These are phyloP conservation scores for Desmodesmus armatus DNA, from an alignment of 139 green algal genomes.

Conservation along the genomic window DNA sequence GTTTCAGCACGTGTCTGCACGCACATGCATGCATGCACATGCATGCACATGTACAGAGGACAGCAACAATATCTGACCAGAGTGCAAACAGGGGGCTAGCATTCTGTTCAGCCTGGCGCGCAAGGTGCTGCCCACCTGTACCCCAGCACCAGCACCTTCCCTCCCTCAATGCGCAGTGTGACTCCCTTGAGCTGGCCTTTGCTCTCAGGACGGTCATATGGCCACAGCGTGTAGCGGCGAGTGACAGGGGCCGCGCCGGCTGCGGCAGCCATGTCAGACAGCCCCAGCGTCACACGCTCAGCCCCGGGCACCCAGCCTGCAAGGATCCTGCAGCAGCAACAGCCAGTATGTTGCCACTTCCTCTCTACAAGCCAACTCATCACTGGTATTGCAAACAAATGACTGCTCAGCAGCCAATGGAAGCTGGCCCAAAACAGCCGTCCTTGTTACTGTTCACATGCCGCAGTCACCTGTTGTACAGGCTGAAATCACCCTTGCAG, in stretches of 20 bases:
- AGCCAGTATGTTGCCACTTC: too few species aligned
- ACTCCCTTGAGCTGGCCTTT: conserved; percentile 57
- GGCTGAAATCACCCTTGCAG: conserved; percentile 62
- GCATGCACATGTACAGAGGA: too few species aligned
- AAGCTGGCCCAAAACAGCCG: too few species aligned
- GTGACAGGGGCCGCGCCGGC: neutral
- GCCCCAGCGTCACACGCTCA: conserved; percentile 1
- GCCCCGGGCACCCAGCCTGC: conserved; percentile 49
- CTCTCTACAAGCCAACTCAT: too few species aligned
- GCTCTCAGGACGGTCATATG: conserved; percentile 55
- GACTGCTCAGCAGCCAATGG: too few species aligned
- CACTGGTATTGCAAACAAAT: too few species aligned
- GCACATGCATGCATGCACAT: too few species aligned
- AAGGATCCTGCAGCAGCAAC: conserved; percentile 38
- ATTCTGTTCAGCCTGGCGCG: too few species aligned
- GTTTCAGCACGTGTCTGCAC: too few species aligned
- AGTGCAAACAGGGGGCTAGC: too few species aligned
- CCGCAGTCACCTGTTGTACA: conserved; percentile 43
- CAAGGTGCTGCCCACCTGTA: conserved; percentile 51
- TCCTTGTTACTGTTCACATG: too few species aligned
- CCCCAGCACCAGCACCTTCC: conserved; percentile 54
- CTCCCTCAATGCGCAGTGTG: conserved; percentile 47
- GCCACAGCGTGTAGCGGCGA: conserved; percentile 55
- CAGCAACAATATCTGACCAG: too few species aligned
- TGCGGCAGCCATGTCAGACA: neutral